Evolutionary conservation across 2,329 filamentous ascomycete genomes (phyloP), one percentile per base, ranked within the genome.

Genomic region (Botrytis hyacinthi): DNA sequence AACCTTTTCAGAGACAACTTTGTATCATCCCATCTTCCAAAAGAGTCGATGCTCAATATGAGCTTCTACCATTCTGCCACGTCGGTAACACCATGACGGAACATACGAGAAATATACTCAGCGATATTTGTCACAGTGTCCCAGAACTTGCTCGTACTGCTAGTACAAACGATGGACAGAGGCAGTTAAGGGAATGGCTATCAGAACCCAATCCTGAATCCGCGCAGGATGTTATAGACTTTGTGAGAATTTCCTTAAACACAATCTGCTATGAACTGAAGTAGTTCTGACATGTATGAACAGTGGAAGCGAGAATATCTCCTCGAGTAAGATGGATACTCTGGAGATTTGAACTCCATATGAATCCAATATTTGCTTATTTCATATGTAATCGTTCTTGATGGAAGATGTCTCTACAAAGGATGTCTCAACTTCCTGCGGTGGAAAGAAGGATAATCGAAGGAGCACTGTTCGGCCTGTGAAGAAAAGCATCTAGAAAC

Each of bases 71-170:
- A 57, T 80, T 77, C 54, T 81, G 79, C 68, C 78, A 78, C 8
- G 70, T 75, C 29, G 76, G 76, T 35, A 73, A 75, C 18, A 77
- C 76, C 1, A 76, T 82, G 26, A 75, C 77, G 51, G 80, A 81
- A 67, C 80, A 81, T 73, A 74, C 77, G 12, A 77, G 76, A 46
- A 80, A 82, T 73, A 68, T 82, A 10, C 71, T 82, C 48, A 80
- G 78, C 57, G 81, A 82, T 72, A 70, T 79, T 16, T 79, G 74
- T 72, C 73, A 75, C 40, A 78, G 76, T 57, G 72, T 82, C 60
- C 73, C 73, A 4, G 78, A 76, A 10, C 66, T 82, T 40, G 75
- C 77, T n/a, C 61, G 75, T 48, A 73, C 77, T 61, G 77, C 78
- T 44, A 79, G 77, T 22, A 78, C 76, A 2, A 37, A 10, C 14